Evolutionary conservation across 768 basidiomycete genomes (phyloP).

Genomic region (Auricularia cornea): DNA sequence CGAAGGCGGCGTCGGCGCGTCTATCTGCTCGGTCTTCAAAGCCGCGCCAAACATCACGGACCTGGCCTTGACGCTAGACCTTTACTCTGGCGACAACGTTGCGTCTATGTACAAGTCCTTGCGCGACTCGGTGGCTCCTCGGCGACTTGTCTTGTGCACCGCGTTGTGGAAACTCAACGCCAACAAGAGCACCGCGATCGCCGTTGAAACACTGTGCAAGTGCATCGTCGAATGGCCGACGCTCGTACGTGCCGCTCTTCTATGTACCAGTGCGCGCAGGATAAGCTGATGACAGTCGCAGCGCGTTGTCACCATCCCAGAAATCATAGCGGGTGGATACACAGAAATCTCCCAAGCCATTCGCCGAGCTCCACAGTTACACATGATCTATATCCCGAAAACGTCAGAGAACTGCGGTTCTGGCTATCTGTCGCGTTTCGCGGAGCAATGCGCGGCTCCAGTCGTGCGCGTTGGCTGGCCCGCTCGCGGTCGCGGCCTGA

Average conservation of each 20-base stretch:
- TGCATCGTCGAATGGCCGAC: not conserved
- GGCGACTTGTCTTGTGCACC: not conserved
- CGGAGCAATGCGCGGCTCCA: not conserved
- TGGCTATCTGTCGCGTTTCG: not conserved
- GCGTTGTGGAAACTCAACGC: not conserved
- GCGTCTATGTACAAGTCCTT: not conserved
- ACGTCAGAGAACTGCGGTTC: not conserved
- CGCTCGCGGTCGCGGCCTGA: not conserved
- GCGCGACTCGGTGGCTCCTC: not conserved
- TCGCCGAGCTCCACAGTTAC: not conserved
- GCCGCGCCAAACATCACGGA: not conserved
- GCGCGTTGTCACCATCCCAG: too few species aligned
- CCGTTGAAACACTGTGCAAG: not conserved
- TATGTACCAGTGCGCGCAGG: too few species aligned
- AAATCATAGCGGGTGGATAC: too few species aligned
- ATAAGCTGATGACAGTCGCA: too few species aligned
- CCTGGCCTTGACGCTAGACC: not conserved
- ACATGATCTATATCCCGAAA: not conserved
- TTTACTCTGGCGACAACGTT: not conserved
- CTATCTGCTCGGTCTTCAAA: not conserved
- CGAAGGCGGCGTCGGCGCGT: not conserved
- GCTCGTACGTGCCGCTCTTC: too few species aligned
- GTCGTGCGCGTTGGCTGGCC: not conserved
- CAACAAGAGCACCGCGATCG: not conserved
- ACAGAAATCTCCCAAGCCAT: too few species aligned